These are phyloP conservation scores for Coemansia sp. DNA, from an alignment of 192 early-diverging fungal genomes.

Conservation along the genomic window DNA sequence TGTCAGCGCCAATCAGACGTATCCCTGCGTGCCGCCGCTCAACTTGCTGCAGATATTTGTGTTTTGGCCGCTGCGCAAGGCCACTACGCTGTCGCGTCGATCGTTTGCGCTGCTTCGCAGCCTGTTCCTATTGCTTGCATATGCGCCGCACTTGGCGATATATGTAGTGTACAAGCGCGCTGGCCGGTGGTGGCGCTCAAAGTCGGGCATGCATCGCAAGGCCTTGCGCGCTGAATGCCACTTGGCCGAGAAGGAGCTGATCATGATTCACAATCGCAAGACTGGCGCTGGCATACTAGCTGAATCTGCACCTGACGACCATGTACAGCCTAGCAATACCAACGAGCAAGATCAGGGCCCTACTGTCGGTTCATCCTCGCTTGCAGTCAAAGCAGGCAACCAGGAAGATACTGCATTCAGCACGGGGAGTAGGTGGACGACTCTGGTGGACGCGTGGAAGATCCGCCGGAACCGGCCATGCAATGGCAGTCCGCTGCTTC, in stretches of 20 bases:
- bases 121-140: constrained; percentile 20
- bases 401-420: neutral
- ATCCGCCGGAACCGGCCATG: constrained; percentile 1
- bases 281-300: constrained; percentile 27
- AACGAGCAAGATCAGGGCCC: constrained; percentile 3
- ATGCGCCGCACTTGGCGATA: constrained; percentile 27
- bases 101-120: constrained; percentile 35
- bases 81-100: constrained; percentile 14
- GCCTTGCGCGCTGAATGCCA: constrained; percentile 29
- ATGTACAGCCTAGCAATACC: neutral
- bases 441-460: constrained; percentile 25
- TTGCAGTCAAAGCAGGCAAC: neutral
- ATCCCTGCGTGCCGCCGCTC: constrained; percentile 44
- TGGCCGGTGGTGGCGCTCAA: constrained; percentile 31
- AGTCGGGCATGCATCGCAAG: constrained; percentile 24
- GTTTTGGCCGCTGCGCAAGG: constrained; percentile 37
- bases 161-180: constrained; percentile 15
- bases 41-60: constrained; percentile 33
- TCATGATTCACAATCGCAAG: constrained; percentile 19
- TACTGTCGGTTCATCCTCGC: neutral
- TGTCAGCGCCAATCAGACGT: constrained; percentile 41
- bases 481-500: neutral
- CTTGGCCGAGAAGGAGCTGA: constrained; percentile 37
- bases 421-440: constrained; percentile 1
- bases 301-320: neutral